phyloP scores from a whole-genome alignment of 1,139 yeast genomes.

The Saccharomyces hybrid region DNA sequence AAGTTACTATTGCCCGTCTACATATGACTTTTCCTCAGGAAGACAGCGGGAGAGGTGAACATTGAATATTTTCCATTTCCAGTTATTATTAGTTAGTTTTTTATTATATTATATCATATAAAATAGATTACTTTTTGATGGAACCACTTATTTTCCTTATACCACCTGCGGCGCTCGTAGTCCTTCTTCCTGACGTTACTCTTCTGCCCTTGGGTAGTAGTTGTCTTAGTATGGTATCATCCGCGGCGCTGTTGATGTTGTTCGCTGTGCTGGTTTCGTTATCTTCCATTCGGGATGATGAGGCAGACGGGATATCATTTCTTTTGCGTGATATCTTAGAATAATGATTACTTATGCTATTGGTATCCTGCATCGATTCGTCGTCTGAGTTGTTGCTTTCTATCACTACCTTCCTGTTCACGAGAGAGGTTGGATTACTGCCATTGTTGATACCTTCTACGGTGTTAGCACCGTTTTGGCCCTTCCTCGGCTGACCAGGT shows the following conservation, averaged over 20 bases:
- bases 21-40: slow-evolving; percentile 12
- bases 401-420: neutral
- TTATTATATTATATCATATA: neutral
- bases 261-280: slow-evolving; percentile 2
- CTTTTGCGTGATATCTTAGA: neutral
- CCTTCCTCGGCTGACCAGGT: slow-evolving; percentile 70
- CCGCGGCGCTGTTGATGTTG: slow-evolving; percentile 7
- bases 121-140: slow-evolving; percentile 16
- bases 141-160: slow-evolving; percentile 31
- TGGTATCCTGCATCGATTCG: slow-evolving; percentile 7
- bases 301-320: neutral
- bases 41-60: neutral
- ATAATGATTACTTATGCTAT: slow-evolving; percentile 6
- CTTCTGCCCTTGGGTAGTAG: slow-evolving; percentile 29
- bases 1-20: slow-evolving; percentile 29
- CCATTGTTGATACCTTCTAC: slow-evolving; percentile 25
- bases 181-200: slow-evolving; percentile 26
- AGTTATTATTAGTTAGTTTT: slow-evolving; percentile 2
- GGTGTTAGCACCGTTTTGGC: slow-evolving; percentile 35
- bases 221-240: slow-evolving; percentile 19
- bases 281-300: slow-evolving; percentile 1
- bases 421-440: neutral
- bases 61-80: neutral
- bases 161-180: slow-evolving; percentile 29
- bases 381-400: slow-evolving; percentile 1